Percentiles rank a stretch among this genome's conserved stretches.
phyloP scores from a whole-genome alignment of 371 early-diverging fungal genomes.

The Mortierella sp. region DNA sequence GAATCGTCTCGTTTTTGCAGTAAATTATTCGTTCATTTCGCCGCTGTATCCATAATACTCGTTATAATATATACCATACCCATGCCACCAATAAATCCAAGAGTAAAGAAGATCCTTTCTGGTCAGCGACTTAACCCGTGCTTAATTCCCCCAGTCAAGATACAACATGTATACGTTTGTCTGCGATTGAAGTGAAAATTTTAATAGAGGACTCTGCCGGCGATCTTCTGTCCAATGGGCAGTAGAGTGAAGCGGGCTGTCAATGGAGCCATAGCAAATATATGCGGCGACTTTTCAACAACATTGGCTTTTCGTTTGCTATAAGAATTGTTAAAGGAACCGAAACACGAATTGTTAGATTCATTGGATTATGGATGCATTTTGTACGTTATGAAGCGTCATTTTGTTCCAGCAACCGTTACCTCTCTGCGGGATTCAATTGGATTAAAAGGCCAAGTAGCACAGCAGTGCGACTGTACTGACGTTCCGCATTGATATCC shows the following conservation, averaged over 20 bases:
- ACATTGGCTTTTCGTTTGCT: constrained; percentile 31
- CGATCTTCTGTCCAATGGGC: constrained; percentile 64
- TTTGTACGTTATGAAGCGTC: too few species aligned
- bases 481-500: constrained; percentile 58
- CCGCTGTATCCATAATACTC: not conserved
- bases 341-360: too few species aligned
- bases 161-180: not conserved
- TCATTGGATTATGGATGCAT: too few species aligned
- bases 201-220: constrained; percentile 26
- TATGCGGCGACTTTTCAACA: constrained; percentile 58
- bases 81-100: too few species aligned
- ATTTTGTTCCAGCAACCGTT: too few species aligned
- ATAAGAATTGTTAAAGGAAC: not conserved
- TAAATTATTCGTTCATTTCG: constrained; percentile 3
- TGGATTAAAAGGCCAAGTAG: constrained; percentile 62
- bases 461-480: constrained; percentile 60
- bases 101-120: too few species aligned
- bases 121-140: too few species aligned
- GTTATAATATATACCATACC: too few species aligned
- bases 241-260: constrained; percentile 64
- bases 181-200: not conserved
- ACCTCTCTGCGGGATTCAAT: constrained; percentile 57
- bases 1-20: constrained; percentile 25
- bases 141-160: not conserved
- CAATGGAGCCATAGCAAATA: constrained; percentile 62